These are phyloP conservation scores for Cercospora beticola DNA, from an alignment of 2,329 filamentous ascomycete genomes.

Conservation along the genomic window DNA sequence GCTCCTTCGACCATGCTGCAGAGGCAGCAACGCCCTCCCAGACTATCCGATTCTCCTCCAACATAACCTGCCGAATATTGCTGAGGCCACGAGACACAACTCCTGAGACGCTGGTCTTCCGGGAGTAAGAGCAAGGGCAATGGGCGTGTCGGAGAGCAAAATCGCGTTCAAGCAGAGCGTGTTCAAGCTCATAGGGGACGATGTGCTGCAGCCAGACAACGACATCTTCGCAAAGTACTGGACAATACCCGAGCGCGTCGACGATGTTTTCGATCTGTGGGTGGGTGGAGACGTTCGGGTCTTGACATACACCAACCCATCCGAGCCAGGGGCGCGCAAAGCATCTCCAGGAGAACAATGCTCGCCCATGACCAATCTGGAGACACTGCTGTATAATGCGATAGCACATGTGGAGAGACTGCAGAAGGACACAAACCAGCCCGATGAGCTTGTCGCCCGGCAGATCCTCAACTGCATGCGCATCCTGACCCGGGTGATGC, in stretches of 20 bases:
- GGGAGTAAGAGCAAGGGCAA: slow-evolving; percentile 41
- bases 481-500: slow-evolving; percentile 82
- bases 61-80: background rate
- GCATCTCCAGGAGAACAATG: slow-evolving; percentile 7
- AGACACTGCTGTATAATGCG: slow-evolving; percentile 36
- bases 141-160: slow-evolving; percentile 99
- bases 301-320: slow-evolving; percentile 40
- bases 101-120: too few species aligned
- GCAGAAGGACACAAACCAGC: slow-evolving; percentile 23
- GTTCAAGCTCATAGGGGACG: slow-evolving; percentile 91
- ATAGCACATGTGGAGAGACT: slow-evolving; percentile 31
- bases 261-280: slow-evolving; percentile 96
- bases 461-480: slow-evolving; percentile 95
- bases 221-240: slow-evolving; percentile 88
- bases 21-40: background rate
- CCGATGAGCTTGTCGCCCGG: slow-evolving; percentile 67
- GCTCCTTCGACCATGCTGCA: background rate
- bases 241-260: slow-evolving; percentile 88
- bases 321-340: slow-evolving; percentile 8
- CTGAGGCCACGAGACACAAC: too few species aligned
- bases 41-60: background rate
- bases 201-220: slow-evolving; percentile 82
- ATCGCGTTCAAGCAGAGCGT: slow-evolving; percentile 98
- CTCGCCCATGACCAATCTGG: slow-evolving; percentile 36
- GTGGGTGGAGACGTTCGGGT: slow-evolving; percentile 59